phyloP scores from a whole-genome alignment of 2,329 filamentous ascomycete genomes.

The Fusarium papillatum region DNA sequence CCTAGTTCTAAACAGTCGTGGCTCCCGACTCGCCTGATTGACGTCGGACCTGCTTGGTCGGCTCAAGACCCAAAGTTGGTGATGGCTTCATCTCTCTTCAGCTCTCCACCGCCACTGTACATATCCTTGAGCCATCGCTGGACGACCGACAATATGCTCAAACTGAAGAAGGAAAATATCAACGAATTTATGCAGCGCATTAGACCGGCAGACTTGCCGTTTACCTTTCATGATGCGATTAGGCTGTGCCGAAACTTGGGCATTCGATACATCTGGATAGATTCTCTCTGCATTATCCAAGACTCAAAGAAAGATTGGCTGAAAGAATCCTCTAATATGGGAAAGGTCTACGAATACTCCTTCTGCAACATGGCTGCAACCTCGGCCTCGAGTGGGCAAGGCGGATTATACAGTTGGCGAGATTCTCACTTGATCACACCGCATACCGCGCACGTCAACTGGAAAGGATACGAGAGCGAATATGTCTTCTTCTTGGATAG shows the following conservation, averaged over 20 bases:
- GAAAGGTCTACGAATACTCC: background rate
- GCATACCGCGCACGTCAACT: background rate
- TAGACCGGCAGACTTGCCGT: background rate
- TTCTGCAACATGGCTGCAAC: background rate
- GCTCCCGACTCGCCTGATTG: background rate
- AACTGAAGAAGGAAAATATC: background rate
- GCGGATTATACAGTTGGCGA: background rate
- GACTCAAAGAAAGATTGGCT: background rate
- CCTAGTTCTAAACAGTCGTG: background rate
- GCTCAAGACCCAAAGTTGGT: background rate
- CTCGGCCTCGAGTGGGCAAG: background rate
- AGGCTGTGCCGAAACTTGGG: background rate
- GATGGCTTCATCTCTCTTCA: background rate
- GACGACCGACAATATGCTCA: background rate
- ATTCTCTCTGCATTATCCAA: background rate
- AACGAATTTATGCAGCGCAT: background rate
- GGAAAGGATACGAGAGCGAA: background rate
- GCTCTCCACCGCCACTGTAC: background rate
- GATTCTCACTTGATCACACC: background rate
- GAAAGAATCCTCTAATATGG: background rate
- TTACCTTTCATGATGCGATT: background rate
- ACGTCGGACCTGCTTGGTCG: background rate
- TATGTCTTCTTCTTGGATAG: background rate
- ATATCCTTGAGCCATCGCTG: background rate
- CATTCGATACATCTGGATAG: background rate